Percentiles rank a stretch among this genome's conserved stretches.
Conservation (phyloP, 768 basidiomycete species). For the Baorangia bicolor region DNA sequence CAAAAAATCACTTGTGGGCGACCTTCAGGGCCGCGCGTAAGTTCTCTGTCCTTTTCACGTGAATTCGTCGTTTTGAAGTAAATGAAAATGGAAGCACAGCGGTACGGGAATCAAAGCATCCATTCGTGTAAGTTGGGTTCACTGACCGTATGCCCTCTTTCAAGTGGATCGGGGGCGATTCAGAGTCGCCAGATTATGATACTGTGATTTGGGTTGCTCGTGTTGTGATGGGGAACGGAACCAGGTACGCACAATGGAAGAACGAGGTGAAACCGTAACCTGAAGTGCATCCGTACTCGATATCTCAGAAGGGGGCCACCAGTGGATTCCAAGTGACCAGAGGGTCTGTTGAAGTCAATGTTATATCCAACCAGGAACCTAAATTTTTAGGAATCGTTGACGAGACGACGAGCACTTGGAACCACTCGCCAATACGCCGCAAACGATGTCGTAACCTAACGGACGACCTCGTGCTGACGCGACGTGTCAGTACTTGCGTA, state of each 20-base stretch:
- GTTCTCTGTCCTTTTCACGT: background rate
- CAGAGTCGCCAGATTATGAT: too few relatives aligned
- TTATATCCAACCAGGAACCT: background rate
- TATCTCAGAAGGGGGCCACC: background rate
- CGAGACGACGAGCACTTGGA: background rate
- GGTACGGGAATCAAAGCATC: background rate
- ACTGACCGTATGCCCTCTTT: background rate
- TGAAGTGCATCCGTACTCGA: too few relatives aligned
- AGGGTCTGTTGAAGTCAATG: background rate
- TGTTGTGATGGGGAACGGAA: too few relatives aligned
- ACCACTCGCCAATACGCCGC: background rate
- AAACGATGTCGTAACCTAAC: background rate
- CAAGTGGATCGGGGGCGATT: background rate
- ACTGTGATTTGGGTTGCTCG: too few relatives aligned
- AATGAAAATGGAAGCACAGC: background rate
- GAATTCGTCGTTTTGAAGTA: background rate
- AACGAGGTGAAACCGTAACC: too few relatives aligned
- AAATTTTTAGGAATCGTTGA: background rate
- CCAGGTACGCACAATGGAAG: too few relatives aligned
- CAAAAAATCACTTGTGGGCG: too few relatives aligned
- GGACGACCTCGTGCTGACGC: background rate
- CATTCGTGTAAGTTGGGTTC: background rate
- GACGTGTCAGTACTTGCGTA: background rate
- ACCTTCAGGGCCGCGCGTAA: too few relatives aligned
- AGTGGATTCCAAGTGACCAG: background rate